Evolutionary conservation across 345 rosid species (phyloP), one percentile per base, ranked within the genome.

Genomic region (Psidium guajava): DNA sequence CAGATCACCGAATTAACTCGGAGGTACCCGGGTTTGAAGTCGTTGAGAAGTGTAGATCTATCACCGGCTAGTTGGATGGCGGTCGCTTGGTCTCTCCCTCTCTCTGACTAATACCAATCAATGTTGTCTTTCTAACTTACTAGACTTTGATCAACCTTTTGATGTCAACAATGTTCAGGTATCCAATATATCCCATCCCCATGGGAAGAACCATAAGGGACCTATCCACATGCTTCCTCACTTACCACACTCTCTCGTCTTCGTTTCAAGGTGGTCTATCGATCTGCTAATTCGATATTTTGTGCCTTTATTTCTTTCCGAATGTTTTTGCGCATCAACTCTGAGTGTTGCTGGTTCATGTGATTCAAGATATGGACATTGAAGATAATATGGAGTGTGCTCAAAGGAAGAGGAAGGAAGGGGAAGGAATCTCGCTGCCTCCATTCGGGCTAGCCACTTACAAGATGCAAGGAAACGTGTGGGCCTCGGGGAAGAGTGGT

Each of bases 11-110:
- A 91, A 85, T 87, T 95, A 73, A 91, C 98, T 88, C 90, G 84
- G 88, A 93, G 93, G 89, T 91, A 89, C 85, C 96, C 96, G 0
- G 99, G 98, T 42, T 89, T 98, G 88, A 94, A 93, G 96, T 94
- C 99, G 21, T 88, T 98, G 90, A 92, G 97, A 92, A 96, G 97
- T 74, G 98, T 98, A 5, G 99, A 98, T 94, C 99, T 98, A 90
- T 98, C 99, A 1, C 99, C 99, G 0, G 99, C 99, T 11, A 96
- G 98, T 87, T 98, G 99, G 99, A 98, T 98, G 99, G 96, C 99
- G 0, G 99, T 98, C 58, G 95, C 99, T 6, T 98, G 99, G 99
- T 98, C 86, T 87, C 56, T 86, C 12, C 82, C 86, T 52, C 86
- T 55, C 82, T 82, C 51, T 75, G 47, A 27, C 27, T 21, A 52